Base-by-base conservation (phyloP, 1,139 yeast genomes). In the Blastobotrys apis region DNA sequence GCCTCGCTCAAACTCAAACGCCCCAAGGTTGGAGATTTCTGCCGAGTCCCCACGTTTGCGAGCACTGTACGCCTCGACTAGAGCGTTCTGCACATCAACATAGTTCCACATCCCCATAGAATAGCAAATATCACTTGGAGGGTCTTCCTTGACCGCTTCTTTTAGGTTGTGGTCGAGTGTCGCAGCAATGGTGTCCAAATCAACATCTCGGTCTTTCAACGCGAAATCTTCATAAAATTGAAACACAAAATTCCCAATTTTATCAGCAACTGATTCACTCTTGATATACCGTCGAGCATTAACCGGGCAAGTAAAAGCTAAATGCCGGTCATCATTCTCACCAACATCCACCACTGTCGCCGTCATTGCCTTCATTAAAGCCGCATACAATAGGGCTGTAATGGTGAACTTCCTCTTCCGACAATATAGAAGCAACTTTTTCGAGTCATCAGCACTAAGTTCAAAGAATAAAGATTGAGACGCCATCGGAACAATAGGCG, bases 201-300 rank as follows among this genome's bases (percentile, higher is more conserved):
- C 17, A 13, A 16, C 12, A 13, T 5, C 5, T 5, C 25, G 17
- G 5, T 20, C 6, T 5, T 19, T n/a, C 23, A 15, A 37, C 15
- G 19, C 17, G 12, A 43, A 8, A 12, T 26, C 6, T 20, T 37
- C 36, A 8, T 4, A 39, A 29, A 44, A 44, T 8, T 46, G 36
- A 31, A 39, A 45, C 8, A 51, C 55, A 40, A 45, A 52, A 45
- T 52, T 51, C 21, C 57, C 58, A 10, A 53, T 30, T 10, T 34
- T 37, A 6, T 9, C 4, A n/a, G n/a, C n/a, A n/a, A n/a, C n/a
- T n/a, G n/a, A n/a, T 4, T 22, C 39, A 3, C 23, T 23, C 10
- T 23, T 23, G 19, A 45, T 34, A 39, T 46, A 53, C 39, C 52
- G 41, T 10, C 58, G 47, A 8, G 55, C 54, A 37, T 54, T 47